Evolutionary conservation across 192 early-diverging fungal genomes (phyloP).

Genomic region (Chytriomyces sp.): DNA sequence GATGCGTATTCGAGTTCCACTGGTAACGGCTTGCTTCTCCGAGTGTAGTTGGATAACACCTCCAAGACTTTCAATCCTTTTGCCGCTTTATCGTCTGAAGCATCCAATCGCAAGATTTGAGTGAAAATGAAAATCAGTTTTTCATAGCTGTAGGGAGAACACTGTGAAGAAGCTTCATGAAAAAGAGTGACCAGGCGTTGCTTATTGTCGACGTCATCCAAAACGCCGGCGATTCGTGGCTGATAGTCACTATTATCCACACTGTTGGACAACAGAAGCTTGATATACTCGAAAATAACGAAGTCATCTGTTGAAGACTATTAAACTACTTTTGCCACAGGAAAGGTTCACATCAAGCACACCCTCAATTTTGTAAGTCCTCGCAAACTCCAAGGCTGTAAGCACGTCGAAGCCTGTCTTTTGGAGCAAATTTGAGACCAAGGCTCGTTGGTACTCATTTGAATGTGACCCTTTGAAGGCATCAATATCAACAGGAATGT

Average conservation of each 20-base stretch:
- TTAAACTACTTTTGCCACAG: neutral
- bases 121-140: conserved; percentile 59
- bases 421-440: conserved; percentile 62
- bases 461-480: conserved; percentile 49
- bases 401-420: conserved; percentile 63
- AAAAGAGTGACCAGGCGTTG: conserved; percentile 53
- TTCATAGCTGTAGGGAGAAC: conserved; percentile 69
- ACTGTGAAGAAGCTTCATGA: conserved; percentile 44
- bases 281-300: conserved; percentile 53
- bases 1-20: conserved; percentile 51
- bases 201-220: conserved; percentile 59
- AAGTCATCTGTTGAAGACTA: conserved; percentile 45
- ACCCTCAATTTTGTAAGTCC: conserved; percentile 60
- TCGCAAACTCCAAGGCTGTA: conserved; percentile 66
- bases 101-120: conserved; percentile 53
- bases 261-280: conserved; percentile 42
- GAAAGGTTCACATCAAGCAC: neutral
- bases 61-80: conserved; percentile 54
- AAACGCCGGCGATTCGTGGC: conserved; percentile 50
- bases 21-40: conserved; percentile 40
- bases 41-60: conserved; percentile 56
- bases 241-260: conserved; percentile 31
- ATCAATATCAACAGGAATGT: conserved; percentile 62
- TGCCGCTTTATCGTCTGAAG: conserved; percentile 41
- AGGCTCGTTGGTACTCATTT: conserved; percentile 50